Conservation (phyloP, 805 yeast genomes). For the Saccharomycopsis sp. region DNA sequence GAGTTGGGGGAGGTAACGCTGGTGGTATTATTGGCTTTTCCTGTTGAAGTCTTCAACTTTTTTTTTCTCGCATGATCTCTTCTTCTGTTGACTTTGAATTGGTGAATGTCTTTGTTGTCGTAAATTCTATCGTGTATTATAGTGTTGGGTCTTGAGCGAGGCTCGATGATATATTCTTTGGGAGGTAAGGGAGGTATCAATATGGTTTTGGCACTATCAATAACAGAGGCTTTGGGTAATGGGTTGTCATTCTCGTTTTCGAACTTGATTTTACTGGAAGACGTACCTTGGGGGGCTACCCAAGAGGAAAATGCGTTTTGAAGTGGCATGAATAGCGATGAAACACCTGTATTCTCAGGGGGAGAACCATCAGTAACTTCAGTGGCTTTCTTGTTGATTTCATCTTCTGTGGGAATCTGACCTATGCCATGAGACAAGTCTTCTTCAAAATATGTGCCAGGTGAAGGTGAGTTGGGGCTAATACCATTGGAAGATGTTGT, state of each 20-base stretch:
- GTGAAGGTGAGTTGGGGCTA: too few relatives aligned
- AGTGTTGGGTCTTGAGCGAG: slow-evolving; percentile 44
- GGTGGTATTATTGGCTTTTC: background rate
- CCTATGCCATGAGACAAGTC: too few relatives aligned
- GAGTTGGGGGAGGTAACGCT: background rate
- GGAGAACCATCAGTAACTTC: too few relatives aligned
- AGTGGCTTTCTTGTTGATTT: too few relatives aligned
- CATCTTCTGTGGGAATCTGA: too few relatives aligned
- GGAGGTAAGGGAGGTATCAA: slow-evolving; percentile 67
- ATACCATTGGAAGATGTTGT: too few relatives aligned
- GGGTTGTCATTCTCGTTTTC: slow-evolving; percentile 21
- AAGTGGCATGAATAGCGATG: slow-evolving; percentile 28
- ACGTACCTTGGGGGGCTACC: slow-evolving; percentile 28
- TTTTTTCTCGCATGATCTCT: background rate
- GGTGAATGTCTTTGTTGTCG: slow-evolving; percentile 41
- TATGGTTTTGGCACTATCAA: slow-evolving; percentile 60
- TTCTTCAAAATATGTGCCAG: too few relatives aligned
- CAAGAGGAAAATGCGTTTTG: slow-evolving; percentile 38
- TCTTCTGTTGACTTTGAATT: slow-evolving; percentile 12
- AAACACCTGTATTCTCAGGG: too few relatives aligned
- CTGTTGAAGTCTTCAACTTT: background rate
- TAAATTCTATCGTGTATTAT: slow-evolving; percentile 66
- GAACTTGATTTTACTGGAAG: slow-evolving; percentile 14
- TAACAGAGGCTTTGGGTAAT: slow-evolving; percentile 57
- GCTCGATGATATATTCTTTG: slow-evolving; percentile 50